phyloP scores from a whole-genome alignment of 1,284 basidiomycete genomes.

The Rhodotorula sp. region DNA sequence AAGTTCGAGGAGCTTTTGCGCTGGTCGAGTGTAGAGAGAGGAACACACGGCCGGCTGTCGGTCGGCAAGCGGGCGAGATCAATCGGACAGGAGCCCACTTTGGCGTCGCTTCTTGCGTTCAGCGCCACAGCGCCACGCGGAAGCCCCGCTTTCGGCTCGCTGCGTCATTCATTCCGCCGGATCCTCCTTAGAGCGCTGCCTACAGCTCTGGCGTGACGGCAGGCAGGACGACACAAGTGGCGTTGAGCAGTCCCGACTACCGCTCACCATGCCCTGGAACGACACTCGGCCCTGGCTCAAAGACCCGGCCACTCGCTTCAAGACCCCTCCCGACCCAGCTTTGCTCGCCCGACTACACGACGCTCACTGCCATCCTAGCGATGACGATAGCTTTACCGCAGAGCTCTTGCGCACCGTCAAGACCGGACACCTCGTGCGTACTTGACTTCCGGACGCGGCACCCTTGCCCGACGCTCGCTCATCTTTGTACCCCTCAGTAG shows the following conservation, averaged over 20 bases:
- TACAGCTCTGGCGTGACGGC: too few relatives aligned
- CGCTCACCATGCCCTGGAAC: constrained; percentile 15
- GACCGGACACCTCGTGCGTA: constrained; percentile 4
- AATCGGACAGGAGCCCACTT: too few relatives aligned
- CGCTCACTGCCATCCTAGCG: constrained; percentile 53
- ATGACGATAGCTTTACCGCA: constrained; percentile 27
- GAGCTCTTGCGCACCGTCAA: not conserved
- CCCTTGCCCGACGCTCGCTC: too few relatives aligned
- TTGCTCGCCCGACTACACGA: constrained; percentile 48
- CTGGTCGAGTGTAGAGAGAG: too few relatives aligned
- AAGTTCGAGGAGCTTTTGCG: too few relatives aligned
- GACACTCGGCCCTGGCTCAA: constrained; percentile 18
- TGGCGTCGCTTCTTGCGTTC: too few relatives aligned
- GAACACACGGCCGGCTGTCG: too few relatives aligned
- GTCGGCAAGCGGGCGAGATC: too few relatives aligned
- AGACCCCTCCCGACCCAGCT: constrained; percentile 4
- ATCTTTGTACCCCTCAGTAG: constrained; percentile 1
- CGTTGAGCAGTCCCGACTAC: not conserved
- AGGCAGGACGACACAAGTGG: not conserved
- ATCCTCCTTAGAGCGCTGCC: too few relatives aligned
- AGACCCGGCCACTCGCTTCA: constrained; percentile 11
- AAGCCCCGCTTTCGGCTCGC: too few relatives aligned
- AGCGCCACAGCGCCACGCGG: too few relatives aligned
- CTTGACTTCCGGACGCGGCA: not conserved
- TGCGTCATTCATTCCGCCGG: too few relatives aligned